phyloP scores from a whole-genome alignment of 257 asterid genomes.

The Primulina huaijiensis region DNA sequence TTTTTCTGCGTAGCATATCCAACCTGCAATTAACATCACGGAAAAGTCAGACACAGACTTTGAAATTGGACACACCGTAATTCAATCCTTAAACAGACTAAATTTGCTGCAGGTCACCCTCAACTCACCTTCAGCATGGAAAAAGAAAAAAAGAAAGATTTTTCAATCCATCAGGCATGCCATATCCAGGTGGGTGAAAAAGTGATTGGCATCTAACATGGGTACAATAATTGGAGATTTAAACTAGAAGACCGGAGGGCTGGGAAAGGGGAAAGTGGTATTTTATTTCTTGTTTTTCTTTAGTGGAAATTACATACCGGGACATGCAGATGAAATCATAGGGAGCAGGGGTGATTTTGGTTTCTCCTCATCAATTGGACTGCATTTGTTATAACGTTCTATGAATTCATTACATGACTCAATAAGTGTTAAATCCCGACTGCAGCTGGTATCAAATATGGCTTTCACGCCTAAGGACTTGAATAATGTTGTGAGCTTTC shows the following conservation, averaged over 20 bases:
- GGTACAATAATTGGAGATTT: background rate
- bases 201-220: background rate
- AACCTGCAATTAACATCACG: slow-evolving; percentile 57
- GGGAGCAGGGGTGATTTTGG: slow-evolving; percentile 49
- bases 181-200: background rate
- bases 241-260: background rate
- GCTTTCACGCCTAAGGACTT: slow-evolving; percentile 89
- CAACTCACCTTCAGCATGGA: background rate
- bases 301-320: slow-evolving; percentile 46
- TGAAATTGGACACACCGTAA: background rate
- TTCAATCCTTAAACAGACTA: background rate
- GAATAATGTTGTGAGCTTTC: slow-evolving; percentile 77
- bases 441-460: slow-evolving; percentile 88
- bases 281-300: too few species aligned
- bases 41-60: slow-evolving; percentile 14
- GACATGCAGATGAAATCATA: slow-evolving; percentile 94
- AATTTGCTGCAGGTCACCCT: slow-evolving; percentile 2
- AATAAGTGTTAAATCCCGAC: slow-evolving; percentile 79
- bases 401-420: slow-evolving; percentile 92
- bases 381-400: slow-evolving; percentile 56
- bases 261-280: too few species aligned
- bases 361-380: slow-evolving; percentile 39
- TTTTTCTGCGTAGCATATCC: slow-evolving; percentile 99
- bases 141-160: background rate
- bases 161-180: background rate